Evolutionary conservation across 495 filamentous ascomycete genomes (phyloP).

Genomic region (Aspergillus ostianus): DNA sequence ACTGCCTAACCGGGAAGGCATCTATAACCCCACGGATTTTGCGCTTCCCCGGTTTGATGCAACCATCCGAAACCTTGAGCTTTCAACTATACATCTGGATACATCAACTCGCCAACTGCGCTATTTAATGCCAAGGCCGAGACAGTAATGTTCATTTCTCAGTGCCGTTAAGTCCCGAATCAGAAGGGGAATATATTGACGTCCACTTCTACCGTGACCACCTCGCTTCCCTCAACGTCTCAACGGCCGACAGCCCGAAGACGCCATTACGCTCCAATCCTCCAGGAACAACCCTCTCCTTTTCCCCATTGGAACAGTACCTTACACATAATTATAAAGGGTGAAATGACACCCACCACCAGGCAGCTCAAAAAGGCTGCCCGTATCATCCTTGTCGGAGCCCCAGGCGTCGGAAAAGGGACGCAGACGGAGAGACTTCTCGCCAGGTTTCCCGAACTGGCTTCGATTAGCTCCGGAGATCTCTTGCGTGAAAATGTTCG

Average conservation of each 20-base stretch:
- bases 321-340: constrained; percentile 13
- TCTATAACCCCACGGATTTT: constrained; percentile 18
- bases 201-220: background rate
- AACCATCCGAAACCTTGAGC: constrained; percentile 1
- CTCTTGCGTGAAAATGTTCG: constrained; percentile 90
- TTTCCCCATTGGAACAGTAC: constrained; percentile 6
- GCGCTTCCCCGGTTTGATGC: constrained; percentile 22
- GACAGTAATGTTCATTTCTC: background rate
- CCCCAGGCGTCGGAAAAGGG: constrained; percentile 90
- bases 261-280: background rate
- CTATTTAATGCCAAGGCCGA: background rate
- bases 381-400: constrained; percentile 90
- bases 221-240: constrained; percentile 7
- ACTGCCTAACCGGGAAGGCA: constrained; percentile 33
- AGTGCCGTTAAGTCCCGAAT: background rate
- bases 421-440: constrained; percentile 90
- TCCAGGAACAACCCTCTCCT: background rate
- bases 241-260: background rate
- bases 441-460: constrained; percentile 80
- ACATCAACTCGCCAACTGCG: background rate
- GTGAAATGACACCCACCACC: constrained; percentile 27
- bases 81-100: constrained; percentile 1
- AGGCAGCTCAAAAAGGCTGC: constrained; percentile 73
- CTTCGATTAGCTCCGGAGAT: constrained; percentile 91
- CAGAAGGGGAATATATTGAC: constrained; percentile 6